Base-by-base conservation (phyloP, 345 rosid genomes). In the Psidium guajava region DNA sequence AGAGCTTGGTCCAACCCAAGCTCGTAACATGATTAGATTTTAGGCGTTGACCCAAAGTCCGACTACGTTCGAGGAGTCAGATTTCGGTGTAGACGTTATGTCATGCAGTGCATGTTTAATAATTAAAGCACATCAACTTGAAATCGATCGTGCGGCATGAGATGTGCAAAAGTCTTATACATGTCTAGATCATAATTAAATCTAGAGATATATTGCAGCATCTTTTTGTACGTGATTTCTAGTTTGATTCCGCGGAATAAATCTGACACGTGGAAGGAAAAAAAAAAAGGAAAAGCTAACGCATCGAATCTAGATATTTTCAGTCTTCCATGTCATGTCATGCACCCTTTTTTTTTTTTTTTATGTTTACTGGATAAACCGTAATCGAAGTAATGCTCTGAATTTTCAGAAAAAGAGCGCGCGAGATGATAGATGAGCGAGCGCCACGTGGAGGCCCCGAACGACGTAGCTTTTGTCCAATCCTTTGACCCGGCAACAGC, bases 41-140 rank as follows among this genome's bases (percentile, higher is more conserved):
- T 0, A 1, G 12, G 5, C 8, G 9, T 32, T 4, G 6, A 64
- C 2, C 0, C 0, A 4, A 6, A 64, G 9, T 16, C 24, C 0
- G 10, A 0, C 44, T 28, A 28, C 16, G 8, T 32, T 4, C 0
- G 2, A 28, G 32, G 20, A 69, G 18, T 69, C 6, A 0, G 2
- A 32, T 32, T 0, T 69, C 1, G 16, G 1, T 69, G 3, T 1
- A 0, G 20, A 55, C 5, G 22, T 21, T 55, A 3, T 21, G 59
- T 11, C 25, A 0, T 0, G 11, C 1, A 2, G 5, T 8, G 32
- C 24, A 32, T 64, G 32, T 64, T 64, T 8, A 64, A 2, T 28
- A 32, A 16, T 32, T 16, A 64, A 64, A 2, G 16, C 0, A 5
- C 12, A 64, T 8, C 1, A 3, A 14, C 13, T 18, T 0, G 1